Percentiles rank a stretch among this genome's conserved stretches.
These are phyloP conservation scores for Globisporangium spinosum DNA, from an alignment of 352 stramenopile genomes.

Conservation along the genomic window DNA sequence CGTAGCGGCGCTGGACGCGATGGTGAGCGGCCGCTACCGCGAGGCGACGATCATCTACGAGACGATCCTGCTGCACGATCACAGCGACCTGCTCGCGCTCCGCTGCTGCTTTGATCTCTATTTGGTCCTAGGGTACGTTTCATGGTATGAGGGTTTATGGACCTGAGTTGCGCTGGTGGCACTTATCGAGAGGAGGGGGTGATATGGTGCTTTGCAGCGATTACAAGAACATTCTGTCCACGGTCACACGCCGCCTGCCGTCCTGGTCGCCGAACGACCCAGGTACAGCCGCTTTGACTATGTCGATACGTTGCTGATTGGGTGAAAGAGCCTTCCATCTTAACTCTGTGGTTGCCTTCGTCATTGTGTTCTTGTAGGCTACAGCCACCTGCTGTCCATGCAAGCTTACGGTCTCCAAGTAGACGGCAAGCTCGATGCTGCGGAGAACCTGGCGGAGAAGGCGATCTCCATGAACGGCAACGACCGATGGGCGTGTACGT, in stretches of 20 bases:
- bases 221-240: slow-evolving; percentile 71
- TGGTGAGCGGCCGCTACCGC: slow-evolving; percentile 61
- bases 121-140: slow-evolving; percentile 58
- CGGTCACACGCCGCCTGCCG: slow-evolving; percentile 64
- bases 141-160: background rate
- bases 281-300: slow-evolving; percentile 16
- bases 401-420: slow-evolving; percentile 81
- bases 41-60: slow-evolving; percentile 76
- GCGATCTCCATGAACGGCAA: slow-evolving; percentile 83
- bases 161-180: background rate
- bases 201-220: slow-evolving; percentile 36
- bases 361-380: slow-evolving; percentile 27
- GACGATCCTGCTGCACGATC: slow-evolving; percentile 68
- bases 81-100: slow-evolving; percentile 66
- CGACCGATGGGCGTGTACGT: slow-evolving; percentile 81
- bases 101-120: slow-evolving; percentile 82
- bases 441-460: slow-evolving; percentile 68
- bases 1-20: slow-evolving; percentile 60
- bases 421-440: slow-evolving; percentile 58
- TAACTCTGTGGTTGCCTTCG: too few relatives aligned
- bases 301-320: background rate
- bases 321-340: background rate
- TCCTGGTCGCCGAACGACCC: slow-evolving; percentile 73
- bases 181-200: background rate
- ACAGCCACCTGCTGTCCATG: slow-evolving; percentile 76